Base-by-base conservation (phyloP, 106 monocot species). In the Vanilla planifolia region DNA sequence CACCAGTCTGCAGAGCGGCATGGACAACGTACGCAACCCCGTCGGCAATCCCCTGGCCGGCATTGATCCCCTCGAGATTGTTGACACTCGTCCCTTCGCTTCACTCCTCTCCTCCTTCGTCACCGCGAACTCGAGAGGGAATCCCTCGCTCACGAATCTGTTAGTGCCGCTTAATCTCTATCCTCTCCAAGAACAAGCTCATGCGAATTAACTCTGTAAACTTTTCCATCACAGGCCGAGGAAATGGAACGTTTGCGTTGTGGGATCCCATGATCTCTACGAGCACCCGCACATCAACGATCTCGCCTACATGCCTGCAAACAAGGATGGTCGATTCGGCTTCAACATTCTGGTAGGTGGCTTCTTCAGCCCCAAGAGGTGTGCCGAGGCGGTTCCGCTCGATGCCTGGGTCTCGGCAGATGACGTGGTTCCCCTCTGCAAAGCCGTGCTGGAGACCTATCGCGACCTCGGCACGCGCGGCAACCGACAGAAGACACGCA, bases 221-320 rank as follows among this genome's bases (percentile, higher is more conserved):
- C 2, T 46, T 45, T 32, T 9, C 15, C 48, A 14, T 33, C 24
- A 20, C 67, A 90, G 90, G 70, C 95, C 95, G 15, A 86, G 95
- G 72, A 96, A 96, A 75, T 96, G 95, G 95, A 96, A 96, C 37
- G 95, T 87, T 4, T 86, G 86, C 42, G 90, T 96, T 5, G 67
- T 96, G 20, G 95, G 95, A 0, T 87, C 95, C 2, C 95, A 96
- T 53, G 95, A 96, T 59, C 67, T 96, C 33, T 96, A 81, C 27
- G 95, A 96, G 75, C 95, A 96, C 56, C 90, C 95, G 3, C 95
- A 96, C 69, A 96, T 96, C 69, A 96, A 96, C 33, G 95, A 96
- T 55, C 79, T 96, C 6, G 95, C 95, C 33, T 96, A 96, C 79
- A 84, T 96, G 69, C 95, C 95, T 3, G 90, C 95, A 2, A 70